phyloP scores from a whole-genome alignment of 495 filamentous ascomycete genomes.

The Lasiosphaeria miniovina region DNA sequence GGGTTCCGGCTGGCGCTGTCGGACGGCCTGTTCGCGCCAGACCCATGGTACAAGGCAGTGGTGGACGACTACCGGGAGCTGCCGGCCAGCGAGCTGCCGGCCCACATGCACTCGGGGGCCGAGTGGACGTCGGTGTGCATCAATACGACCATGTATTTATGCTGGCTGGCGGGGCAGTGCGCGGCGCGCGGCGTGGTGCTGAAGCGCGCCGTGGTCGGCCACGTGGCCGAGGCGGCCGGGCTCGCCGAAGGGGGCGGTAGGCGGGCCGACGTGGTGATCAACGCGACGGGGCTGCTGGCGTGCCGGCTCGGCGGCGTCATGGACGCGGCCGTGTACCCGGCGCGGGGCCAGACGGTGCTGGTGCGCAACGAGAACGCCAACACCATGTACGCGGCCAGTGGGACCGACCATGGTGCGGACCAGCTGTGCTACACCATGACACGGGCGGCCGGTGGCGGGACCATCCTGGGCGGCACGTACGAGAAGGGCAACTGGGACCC shows the following conservation, averaged over 20 bases:
- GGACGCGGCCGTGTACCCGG: slow-evolving; percentile 72
- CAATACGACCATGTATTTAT: slow-evolving; percentile 83
- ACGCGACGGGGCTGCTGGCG: slow-evolving; percentile 80
- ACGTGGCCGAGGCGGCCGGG: slow-evolving; percentile 67
- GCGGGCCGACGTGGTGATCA: slow-evolving; percentile 69
- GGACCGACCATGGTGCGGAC: slow-evolving; percentile 75
- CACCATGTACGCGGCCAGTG: slow-evolving; percentile 65
- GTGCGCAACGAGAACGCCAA: slow-evolving; percentile 75
- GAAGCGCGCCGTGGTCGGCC: slow-evolving; percentile 54
- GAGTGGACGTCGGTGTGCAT: slow-evolving; percentile 84
- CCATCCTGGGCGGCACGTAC: slow-evolving; percentile 84
- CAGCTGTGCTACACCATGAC: slow-evolving; percentile 90
- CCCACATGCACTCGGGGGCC: slow-evolving; percentile 63
- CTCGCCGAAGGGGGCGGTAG: slow-evolving; percentile 60
- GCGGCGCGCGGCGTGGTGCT: slow-evolving; percentile 65
- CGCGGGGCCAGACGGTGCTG: slow-evolving; percentile 81
- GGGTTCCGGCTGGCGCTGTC: slow-evolving; percentile 29
- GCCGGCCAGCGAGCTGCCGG: slow-evolving; percentile 51
- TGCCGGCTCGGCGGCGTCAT: slow-evolving; percentile 75
- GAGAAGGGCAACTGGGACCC: slow-evolving; percentile 80
- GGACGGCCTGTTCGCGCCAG: slow-evolving; percentile 59
- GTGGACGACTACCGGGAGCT: slow-evolving; percentile 68
- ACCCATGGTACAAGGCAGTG: slow-evolving; percentile 81
- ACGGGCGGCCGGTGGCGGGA: slow-evolving; percentile 73
- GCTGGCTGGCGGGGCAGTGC: slow-evolving; percentile 78